Conservation (phyloP, 805 yeast genomes). For the Saturnispora saitoi region DNA sequence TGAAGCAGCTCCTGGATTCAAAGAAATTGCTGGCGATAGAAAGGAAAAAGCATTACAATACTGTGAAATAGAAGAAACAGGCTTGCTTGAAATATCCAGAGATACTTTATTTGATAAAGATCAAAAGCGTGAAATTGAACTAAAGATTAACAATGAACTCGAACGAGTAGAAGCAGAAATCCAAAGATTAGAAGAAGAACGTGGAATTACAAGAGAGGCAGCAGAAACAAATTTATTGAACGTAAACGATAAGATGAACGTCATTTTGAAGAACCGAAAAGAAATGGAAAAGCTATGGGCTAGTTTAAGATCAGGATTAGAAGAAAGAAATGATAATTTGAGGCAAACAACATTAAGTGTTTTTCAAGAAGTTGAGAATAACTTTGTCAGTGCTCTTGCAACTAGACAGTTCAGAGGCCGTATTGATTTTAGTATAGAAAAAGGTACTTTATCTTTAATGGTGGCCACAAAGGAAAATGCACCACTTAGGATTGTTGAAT, state of each 20-base stretch:
- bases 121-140: background rate
- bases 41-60: conserved; percentile 29
- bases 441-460: conserved; percentile 43
- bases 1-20: conserved; percentile 2
- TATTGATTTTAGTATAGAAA: conserved; percentile 51
- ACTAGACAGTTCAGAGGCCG: conserved; percentile 69
- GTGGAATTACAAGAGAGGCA: conserved; percentile 50
- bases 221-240: conserved; percentile 40
- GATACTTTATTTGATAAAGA: conserved; percentile 21
- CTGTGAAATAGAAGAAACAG: conserved; percentile 42
- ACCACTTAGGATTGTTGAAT: conserved; percentile 59
- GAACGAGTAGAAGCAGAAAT: conserved; percentile 38
- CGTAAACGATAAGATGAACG: conserved; percentile 35
- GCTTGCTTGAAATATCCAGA: conserved; percentile 33
- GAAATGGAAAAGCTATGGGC: conserved; percentile 27
- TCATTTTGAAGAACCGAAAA: conserved; percentile 33
- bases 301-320: conserved; percentile 30
- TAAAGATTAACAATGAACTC: conserved; percentile 40
- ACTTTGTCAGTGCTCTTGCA: conserved; percentile 51
- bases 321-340: conserved; percentile 35
- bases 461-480: conserved; percentile 56
- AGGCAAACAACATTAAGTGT: conserved; percentile 32
- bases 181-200: conserved; percentile 40
- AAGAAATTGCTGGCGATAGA: conserved; percentile 1
- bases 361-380: conserved; percentile 41